A percentile compares a stretch with the other conserved stretches of the same genome.
phyloP scores from a whole-genome alignment of 208 protist species.

The Trypanosoma boissoni region DNA sequence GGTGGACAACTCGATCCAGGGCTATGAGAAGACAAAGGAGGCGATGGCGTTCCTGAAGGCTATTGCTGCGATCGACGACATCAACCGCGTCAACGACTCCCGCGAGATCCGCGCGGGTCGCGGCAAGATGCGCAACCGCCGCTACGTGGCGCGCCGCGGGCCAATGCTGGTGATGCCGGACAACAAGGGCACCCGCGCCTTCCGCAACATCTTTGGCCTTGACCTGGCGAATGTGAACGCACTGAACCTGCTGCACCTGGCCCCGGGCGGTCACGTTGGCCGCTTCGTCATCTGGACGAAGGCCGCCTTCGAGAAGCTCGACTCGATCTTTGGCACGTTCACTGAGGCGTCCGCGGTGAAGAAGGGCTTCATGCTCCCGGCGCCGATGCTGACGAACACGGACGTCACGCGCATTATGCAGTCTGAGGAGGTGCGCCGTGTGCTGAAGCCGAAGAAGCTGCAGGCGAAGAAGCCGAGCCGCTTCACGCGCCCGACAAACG shows the following conservation, averaged over 20 bases:
- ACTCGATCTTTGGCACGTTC: constrained; percentile 96
- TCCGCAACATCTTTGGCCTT: constrained; percentile 97
- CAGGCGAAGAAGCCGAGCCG: constrained; percentile 52
- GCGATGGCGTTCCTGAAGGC: constrained; percentile 93
- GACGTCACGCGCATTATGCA: constrained; percentile 84
- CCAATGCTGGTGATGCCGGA: constrained; percentile 96
- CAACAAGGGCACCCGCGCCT: constrained; percentile 88
- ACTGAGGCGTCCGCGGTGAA: constrained; percentile 82
- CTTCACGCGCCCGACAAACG: constrained; percentile 55
- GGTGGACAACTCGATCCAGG: constrained; percentile 89
- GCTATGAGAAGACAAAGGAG: constrained; percentile 95
- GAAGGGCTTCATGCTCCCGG: constrained; percentile 73
- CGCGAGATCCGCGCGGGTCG: constrained; percentile 91
- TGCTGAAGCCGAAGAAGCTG: constrained; percentile 76
- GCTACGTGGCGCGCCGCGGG: constrained; percentile 92
- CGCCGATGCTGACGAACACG: constrained; percentile 66
- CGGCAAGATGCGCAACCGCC: constrained; percentile 98
- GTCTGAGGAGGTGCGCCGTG: constrained; percentile 76
- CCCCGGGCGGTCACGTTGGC: constrained; percentile 98
- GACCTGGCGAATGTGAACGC: constrained; percentile 91
- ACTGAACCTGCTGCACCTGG: constrained; percentile 98
- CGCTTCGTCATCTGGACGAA: constrained; percentile 99
- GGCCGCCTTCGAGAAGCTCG: constrained; percentile 96
- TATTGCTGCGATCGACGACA: constrained; percentile 93
- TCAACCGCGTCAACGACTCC: constrained; percentile 91